Percentiles rank a stretch among this genome's conserved stretches.
phyloP scores from a whole-genome alignment of 2,329 filamentous ascomycete species.

The Penicillium verrucosum region DNA sequence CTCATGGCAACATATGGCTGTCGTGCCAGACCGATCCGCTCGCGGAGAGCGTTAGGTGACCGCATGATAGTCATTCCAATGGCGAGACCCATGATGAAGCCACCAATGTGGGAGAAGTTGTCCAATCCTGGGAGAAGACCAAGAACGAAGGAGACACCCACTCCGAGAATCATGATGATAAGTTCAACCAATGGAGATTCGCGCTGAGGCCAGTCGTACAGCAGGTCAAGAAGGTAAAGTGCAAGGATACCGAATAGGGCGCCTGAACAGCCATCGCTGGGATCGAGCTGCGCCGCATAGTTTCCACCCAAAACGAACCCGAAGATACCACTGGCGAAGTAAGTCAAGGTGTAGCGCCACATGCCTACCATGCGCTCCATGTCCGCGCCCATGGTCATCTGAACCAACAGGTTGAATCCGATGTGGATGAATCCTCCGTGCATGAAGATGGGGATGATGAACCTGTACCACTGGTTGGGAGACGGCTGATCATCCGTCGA shows the following conservation, averaged over 20 bases:
- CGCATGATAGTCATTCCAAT: conserved; percentile 84
- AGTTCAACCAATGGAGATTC: conserved; percentile 75
- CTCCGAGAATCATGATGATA: conserved; percentile 80
- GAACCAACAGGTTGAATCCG: conserved; percentile 88
- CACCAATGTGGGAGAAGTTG: conserved; percentile 96
- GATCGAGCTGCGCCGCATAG: conserved; percentile 75
- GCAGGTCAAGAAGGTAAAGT: conserved; percentile 78
- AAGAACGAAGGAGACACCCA: conserved; percentile 85
- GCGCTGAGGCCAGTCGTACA: conserved; percentile 88
- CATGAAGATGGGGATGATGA: conserved; percentile 92
- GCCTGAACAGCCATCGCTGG: conserved; percentile 86
- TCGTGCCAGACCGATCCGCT: conserved; percentile 66
- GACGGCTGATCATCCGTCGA: conserved; percentile 56
- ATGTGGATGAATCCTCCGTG: conserved; percentile 94
- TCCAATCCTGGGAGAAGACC: conserved; percentile 89
- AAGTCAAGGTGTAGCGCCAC: conserved; percentile 83
- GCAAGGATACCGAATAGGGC: conserved; percentile 89
- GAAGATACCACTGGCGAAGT: conserved; percentile 88
- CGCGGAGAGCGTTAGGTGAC: conserved; percentile 76
- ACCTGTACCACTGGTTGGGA: conserved; percentile 95
- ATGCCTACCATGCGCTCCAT: conserved; percentile 90
- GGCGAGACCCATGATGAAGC: conserved; percentile 86
- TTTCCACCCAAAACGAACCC: conserved; percentile 94
- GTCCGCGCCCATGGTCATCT: conserved; percentile 83
- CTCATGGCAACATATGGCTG: conserved; percentile 69